Evolutionary conservation across 164 flowering plant species (phyloP).

Genomic region (Protea cynaroides): DNA sequence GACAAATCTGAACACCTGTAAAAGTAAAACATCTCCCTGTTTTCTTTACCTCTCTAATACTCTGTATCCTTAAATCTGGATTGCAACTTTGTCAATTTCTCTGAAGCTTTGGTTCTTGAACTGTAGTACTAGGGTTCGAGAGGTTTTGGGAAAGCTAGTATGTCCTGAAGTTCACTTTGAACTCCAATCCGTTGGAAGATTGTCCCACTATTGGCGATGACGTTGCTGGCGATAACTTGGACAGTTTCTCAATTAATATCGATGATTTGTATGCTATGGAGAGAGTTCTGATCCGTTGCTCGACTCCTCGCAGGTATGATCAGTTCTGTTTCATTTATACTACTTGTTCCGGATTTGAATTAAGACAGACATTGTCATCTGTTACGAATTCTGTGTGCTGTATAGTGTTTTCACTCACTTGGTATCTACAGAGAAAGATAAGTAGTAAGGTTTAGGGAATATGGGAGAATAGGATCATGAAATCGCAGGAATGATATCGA

Average conservation of each 20-base stretch:
- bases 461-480: no score
- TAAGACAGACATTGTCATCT: background rate
- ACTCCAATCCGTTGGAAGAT: constrained; percentile 1
- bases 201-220: background rate
- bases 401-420: background rate
- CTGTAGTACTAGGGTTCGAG: background rate
- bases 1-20: background rate
- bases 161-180: constrained; percentile 18
- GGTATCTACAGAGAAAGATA: no score
- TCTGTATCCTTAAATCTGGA: background rate
- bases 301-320: constrained; percentile 9
- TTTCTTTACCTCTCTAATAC: background rate
- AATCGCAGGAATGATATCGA: no score
- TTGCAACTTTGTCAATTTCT: background rate
- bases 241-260: constrained; percentile 14
- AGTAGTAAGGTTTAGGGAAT: no score
- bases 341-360: background rate
- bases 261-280: constrained; percentile 12
- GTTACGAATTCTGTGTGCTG: background rate
- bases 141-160: background rate
- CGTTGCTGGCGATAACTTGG: constrained; percentile 5
- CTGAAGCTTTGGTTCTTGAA: background rate
- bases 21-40: background rate
- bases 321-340: background rate
- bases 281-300: constrained; percentile 15